phyloP scores from a whole-genome alignment of 1,284 basidiomycete species.

The Pseudozyma sp. region DNA sequence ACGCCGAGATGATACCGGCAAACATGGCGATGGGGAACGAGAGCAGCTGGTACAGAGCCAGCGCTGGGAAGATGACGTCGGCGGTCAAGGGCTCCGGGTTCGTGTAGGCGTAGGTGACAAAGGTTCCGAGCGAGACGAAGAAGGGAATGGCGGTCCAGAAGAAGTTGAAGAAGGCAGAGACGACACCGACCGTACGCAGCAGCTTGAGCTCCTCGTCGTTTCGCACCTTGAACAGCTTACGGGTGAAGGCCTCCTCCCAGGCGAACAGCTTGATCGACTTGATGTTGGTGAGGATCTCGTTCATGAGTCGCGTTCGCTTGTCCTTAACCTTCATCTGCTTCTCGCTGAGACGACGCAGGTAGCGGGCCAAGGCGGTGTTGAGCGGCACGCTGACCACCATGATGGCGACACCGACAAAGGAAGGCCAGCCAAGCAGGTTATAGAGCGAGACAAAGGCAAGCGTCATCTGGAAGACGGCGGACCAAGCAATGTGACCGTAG shows the following conservation, averaged over 20 bases:
- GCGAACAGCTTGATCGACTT: slow-evolving; percentile 67
- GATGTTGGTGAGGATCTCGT: slow-evolving; percentile 66
- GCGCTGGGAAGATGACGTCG: slow-evolving; percentile 70
- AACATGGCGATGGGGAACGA: slow-evolving; percentile 79
- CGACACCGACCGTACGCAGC: slow-evolving; percentile 79
- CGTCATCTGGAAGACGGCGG: slow-evolving; percentile 73
- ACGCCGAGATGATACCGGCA: slow-evolving; percentile 64
- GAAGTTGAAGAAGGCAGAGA: slow-evolving; percentile 79
- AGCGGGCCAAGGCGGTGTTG: slow-evolving; percentile 80
- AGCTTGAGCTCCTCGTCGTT: slow-evolving; percentile 79
- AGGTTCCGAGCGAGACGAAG: slow-evolving; percentile 84
- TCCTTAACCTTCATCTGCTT: slow-evolving; percentile 92
- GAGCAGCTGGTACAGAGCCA: slow-evolving; percentile 72
- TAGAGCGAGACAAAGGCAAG: slow-evolving; percentile 74
- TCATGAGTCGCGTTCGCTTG: slow-evolving; percentile 69
- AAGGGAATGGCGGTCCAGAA: slow-evolving; percentile 79
- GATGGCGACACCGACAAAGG: slow-evolving; percentile 83
- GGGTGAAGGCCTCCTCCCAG: slow-evolving; percentile 70
- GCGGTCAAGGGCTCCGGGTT: slow-evolving; percentile 76
- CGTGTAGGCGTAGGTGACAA: slow-evolving; percentile 81
- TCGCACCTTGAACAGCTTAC: slow-evolving; percentile 78
- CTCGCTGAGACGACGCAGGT: slow-evolving; percentile 78
- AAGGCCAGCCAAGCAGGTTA: slow-evolving; percentile 81
- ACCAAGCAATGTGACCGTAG: slow-evolving; percentile 81
- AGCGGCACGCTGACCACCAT: slow-evolving; percentile 77